These are phyloP conservation scores for Neonectria faginata DNA, from an alignment of 2,329 filamentous ascomycete species.

Conservation along the genomic window DNA sequence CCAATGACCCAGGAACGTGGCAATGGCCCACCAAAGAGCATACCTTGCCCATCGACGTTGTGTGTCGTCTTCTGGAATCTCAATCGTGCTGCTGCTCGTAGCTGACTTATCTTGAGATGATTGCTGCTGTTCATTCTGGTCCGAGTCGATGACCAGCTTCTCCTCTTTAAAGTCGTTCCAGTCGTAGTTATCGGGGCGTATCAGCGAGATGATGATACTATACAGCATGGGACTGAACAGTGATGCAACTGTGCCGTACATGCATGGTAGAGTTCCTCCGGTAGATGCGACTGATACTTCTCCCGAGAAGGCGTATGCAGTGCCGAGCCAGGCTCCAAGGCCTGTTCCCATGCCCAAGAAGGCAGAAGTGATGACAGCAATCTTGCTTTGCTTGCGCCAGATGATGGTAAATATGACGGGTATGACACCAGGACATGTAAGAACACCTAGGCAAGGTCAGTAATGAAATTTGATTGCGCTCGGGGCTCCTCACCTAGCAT, in stretches of 20 bases:
- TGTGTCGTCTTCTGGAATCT: too few relatives aligned
- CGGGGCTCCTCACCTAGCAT: slow-evolving; percentile 17
- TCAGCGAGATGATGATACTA: too few relatives aligned
- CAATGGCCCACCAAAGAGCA: too few relatives aligned
- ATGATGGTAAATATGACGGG: slow-evolving; percentile 61
- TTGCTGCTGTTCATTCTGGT: too few relatives aligned
- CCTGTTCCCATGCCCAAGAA: slow-evolving; percentile 60
- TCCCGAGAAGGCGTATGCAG: slow-evolving; percentile 57
- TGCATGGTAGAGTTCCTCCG: slow-evolving; percentile 57
- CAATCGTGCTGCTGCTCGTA: too few relatives aligned
- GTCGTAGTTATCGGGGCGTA: too few relatives aligned
- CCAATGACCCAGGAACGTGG: too few relatives aligned
- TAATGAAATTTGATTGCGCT: not conserved
- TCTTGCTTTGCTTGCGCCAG: slow-evolving; percentile 59
- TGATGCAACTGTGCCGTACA: slow-evolving; percentile 50
- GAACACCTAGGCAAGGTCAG: slow-evolving; percentile 2
- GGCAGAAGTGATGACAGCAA: slow-evolving; percentile 59
- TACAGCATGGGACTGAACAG: too few relatives aligned
- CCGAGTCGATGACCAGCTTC: too few relatives aligned
- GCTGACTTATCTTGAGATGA: too few relatives aligned
- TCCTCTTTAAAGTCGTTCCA: too few relatives aligned
- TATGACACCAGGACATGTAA: slow-evolving; percentile 56
- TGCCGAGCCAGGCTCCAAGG: slow-evolving; percentile 58
- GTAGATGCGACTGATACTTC: slow-evolving; percentile 58
- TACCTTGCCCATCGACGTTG: too few relatives aligned